Evolutionary conservation across 2,329 filamentous ascomycete genomes (phyloP), one percentile per base, ranked within the genome.

Genomic region (Fusarium pilosicola): DNA sequence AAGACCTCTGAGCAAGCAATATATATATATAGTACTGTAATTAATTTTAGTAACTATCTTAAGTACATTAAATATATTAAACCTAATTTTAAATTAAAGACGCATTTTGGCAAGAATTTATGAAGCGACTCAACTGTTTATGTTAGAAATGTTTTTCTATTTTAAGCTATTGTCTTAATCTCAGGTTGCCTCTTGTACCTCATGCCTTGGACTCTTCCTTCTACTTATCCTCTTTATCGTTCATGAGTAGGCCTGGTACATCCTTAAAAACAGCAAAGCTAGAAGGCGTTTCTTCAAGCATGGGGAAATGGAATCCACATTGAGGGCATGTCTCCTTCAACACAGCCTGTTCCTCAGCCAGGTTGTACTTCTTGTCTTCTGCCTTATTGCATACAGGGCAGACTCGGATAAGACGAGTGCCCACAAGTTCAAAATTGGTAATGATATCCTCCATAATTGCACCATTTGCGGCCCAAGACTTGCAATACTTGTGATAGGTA

Each of bases 391-490:
- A 75, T 1, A 75, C 70, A 5, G 73, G 73, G 11, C 70, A 75
- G 20, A 75, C 70, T 6, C 73, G 28, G 6, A 75, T 62, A 4
- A 75, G 57, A 0, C 73, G 36, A 5, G 73, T 75, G 15, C 73
- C 70, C 4, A 73, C 73, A 18, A 75, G 70, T 48, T 75, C 70
- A 15, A 75, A 75, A 34, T 75, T 75, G 13, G 63, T 75, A 13
- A 71, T 70, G 3, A 75, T 75, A n/a, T 74, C 73, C 15, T 75
- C 73, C 70, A 75, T 74, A 5, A 75, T 75, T 39, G 68, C 73
- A 3, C 70, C 70, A 9, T 75, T 74, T 0, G 58, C 56, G 0
- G 73, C 70, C 73, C 70, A 74, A 2, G 55, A n/a, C 49, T 75
- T 75, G 59, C 73, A 75, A 52, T 72, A 44, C 30, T 75, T 74